Evolutionary conservation across 1,284 basidiomycete species (phyloP), one percentile per base, ranked within the genome.

Genomic region (Apiotrichum porosum): DNA sequence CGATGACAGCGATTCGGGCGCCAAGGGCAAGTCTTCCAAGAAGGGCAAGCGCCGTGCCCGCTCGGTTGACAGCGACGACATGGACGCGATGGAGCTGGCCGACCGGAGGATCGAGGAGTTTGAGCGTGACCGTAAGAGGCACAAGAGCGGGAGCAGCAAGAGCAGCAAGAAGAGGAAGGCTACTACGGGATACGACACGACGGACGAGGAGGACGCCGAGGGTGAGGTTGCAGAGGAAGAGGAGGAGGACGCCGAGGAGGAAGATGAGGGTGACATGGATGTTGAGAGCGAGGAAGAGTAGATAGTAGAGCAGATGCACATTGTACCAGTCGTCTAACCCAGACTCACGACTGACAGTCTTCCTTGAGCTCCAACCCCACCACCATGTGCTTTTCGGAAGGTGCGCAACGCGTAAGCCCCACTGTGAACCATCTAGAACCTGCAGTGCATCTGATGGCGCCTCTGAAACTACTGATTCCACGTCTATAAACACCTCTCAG

Each of bases 231-330:
- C 38, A 41, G 43, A 42, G 21, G 58, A 38, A 10, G 59, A 58
- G 17, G 51, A 52, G 14, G 61, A 63, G 17, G 61, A 56, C 19
- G 60, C 47, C 9, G 60, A 61, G 36, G 59, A 49, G 22, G 61
- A 60, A 24, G 51, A 45, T 32, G 63, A 68, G 24, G 63, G 63
- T 59, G 69, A 62, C 34, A 67, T 71, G 65, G 69, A 69, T 40
- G 57, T 68, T 36, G 68, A 71, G 63, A 71, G 67, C 42, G 67
- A 71, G 54, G 66, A 68, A 32, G 66, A 68, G 32, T 53, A 44
- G 42, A 18, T 15, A 34, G 34, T n/a, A n/a, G n/a, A n/a, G n/a
- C n/a, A n/a, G n/a, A n/a, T n/a, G n/a, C n/a, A n/a, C n/a, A n/a
- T n/a, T n/a, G n/a, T n/a, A n/a, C n/a, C n/a, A n/a, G n/a, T n/a